Base-by-base conservation (phyloP, 2,329 filamentous ascomycete species). In the Fusarium tricinctum region DNA sequence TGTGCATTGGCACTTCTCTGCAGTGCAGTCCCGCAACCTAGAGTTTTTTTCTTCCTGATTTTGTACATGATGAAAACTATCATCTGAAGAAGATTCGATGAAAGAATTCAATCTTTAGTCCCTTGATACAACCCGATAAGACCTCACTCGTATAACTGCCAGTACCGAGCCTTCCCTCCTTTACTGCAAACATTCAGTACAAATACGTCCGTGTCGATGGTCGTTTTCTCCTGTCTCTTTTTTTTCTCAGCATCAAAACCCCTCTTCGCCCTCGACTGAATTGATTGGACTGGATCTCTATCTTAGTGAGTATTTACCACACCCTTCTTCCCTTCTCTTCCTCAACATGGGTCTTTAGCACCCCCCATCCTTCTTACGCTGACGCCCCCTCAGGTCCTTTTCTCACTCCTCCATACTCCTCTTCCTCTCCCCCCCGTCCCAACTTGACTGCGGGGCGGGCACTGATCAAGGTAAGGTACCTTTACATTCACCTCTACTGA, bases 371-470 rank as follows among this genome's bases (percentile, higher is more conserved):
- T 50, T 39, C 19, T 14, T 58, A 40, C 45, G 39, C 45, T 56
- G 10, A 38, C 35, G 17, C 45, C 53, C 39, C 33, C 17, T 19
- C 19, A 47, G 44, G 30, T 14, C 8, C 35, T 38, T 38, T 9
- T 55, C 63, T 53, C 62, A 68, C 70, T 62, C 62, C 54, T 48
- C 47, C 38, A 40, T 53, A 38, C 50, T 63, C 60, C 66, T 66
- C 70, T 59, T 61, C 46, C 63, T 65, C 59, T 65, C 60, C 68
- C 61, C 66, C 61, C 69, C 62, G 65, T 70, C 62, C 72, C 71
- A 66, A 58, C 63, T 59, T 70, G 43, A 60, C 67, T 70, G 60
- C 46, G 58, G 60, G 60, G 60, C 60, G 60, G 58, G 58, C 44
- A 63, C 46, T 63, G 50, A 32, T 39, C 49, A 63, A 58, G 59